Evolutionary conservation across 306 rosid species (phyloP).

Genomic region (Fagus sylvatica): DNA sequence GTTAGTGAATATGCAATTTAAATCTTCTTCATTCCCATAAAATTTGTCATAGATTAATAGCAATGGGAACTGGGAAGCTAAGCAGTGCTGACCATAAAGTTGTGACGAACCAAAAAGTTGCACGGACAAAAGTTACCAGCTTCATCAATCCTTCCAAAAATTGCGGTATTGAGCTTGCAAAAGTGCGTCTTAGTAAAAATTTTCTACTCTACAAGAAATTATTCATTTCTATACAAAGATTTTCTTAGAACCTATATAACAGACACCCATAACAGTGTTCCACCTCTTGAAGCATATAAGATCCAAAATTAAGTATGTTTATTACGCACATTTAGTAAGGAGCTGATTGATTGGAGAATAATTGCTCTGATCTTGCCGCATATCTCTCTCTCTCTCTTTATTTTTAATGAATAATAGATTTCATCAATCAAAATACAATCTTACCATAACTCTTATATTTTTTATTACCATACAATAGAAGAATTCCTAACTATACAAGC

Average conservation of each 20-base stretch:
- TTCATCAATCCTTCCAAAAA: constrained; percentile 25
- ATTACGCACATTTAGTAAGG: neutral
- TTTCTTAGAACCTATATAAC: constrained; percentile 6
- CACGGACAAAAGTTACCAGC: constrained; percentile 1
- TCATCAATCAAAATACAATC: too few relatives aligned
- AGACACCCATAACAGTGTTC: constrained; percentile 11
- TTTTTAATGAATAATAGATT: too few relatives aligned
- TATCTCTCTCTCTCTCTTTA: neutral
- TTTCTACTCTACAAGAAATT: constrained; percentile 1
- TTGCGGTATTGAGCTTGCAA: constrained; percentile 26
- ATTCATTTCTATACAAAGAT: constrained; percentile 14
- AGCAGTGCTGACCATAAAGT: constrained; percentile 24
- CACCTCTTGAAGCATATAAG: constrained; percentile 24
- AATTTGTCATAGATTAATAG: constrained; percentile 11
- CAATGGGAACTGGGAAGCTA: constrained; percentile 24
- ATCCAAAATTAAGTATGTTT: neutral
- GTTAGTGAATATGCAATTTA: too few relatives aligned
- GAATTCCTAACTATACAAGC: too few relatives aligned
- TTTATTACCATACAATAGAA: too few relatives aligned
- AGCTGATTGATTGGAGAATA: neutral
- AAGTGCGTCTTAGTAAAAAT: constrained; percentile 7
- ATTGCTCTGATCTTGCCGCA: neutral
- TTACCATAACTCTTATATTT: too few relatives aligned
- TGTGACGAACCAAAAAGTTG: constrained; percentile 22
- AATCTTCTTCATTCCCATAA: too few relatives aligned